Base-by-base conservation (phyloP, 2,329 filamentous ascomycete genomes). In the Cercospora sp. region DNA sequence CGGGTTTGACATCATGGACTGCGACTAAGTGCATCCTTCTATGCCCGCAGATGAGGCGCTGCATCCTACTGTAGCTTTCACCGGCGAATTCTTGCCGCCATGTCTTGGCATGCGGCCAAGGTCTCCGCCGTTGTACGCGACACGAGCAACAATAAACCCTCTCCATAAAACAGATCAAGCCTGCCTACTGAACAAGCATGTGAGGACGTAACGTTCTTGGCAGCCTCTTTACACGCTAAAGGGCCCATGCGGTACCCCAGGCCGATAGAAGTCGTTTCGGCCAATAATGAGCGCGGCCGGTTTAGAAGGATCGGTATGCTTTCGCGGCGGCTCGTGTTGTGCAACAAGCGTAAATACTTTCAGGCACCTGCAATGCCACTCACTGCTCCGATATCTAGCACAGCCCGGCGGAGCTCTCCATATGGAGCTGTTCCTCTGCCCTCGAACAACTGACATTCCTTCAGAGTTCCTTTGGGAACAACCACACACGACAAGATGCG, bases 401-500 rank as follows among this genome's bases (percentile, higher is more conserved):
- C 61, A 53, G 61, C 61, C 61, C 28, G 24, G 21, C 43, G 2
- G 28, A 32, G 26, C 26, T 24, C 16, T 55, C 18, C 45, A 63
- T 63, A 63, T 63, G 43, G 40, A 34, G 28, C 21, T 10, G 16
- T 21, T 34, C 24, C 16, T 61, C 28, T 51, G 13, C 13, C 9
- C 5, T 51, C 5, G 43, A 9, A 51, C 7, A 28, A 9, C 7
- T 53, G 49, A 59, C 3, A 3, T 59, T 34, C 28, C 16, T 13
- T 32, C 28, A 34, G 55, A 32, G 18, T 37, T 37, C 28, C 18
- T 32, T 12, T 34, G 8, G 55, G 30, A 7, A 37, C 28, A 30
- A 13, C 18, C n/a, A 28, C 12, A 3, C 49, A 53, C 45, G n/a
- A 37, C 61, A 63, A 43, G n/a, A 70, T 70, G 68, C 66, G 55